Percentiles rank a stretch among this genome's conserved stretches.
Evolutionary conservation across 805 yeast species (phyloP).

Genomic region (Ogataea pini): DNA sequence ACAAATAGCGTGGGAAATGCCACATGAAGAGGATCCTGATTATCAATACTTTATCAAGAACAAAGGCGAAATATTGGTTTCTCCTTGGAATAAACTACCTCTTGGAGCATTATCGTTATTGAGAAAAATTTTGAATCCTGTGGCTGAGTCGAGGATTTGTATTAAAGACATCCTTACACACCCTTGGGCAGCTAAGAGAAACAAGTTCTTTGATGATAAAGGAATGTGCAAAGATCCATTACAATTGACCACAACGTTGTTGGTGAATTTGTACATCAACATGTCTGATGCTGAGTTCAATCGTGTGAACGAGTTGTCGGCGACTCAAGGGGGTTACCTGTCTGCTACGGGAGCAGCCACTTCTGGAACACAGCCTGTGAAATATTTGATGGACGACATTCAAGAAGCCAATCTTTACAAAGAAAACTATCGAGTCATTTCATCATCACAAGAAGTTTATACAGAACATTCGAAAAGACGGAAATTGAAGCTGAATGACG

Average conservation of each 20-base stretch:
- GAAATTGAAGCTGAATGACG: constrained; percentile 29
- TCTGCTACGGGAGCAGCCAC: constrained; percentile 20
- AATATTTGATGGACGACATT: constrained; percentile 42
- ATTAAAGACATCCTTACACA: constrained; percentile 46
- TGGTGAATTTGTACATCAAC: constrained; percentile 54
- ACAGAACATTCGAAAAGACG: constrained; percentile 40
- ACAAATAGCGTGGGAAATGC: constrained; percentile 73
- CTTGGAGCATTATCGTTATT: constrained; percentile 50
- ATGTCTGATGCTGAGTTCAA: constrained; percentile 49
- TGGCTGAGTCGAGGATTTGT: constrained; percentile 45
- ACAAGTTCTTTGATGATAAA: constrained; percentile 42
- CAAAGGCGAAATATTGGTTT: constrained; percentile 46
- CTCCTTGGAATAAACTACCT: constrained; percentile 59
- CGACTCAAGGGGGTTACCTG: constrained; percentile 19
- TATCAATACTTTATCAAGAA: constrained; percentile 34
- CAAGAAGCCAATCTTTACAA: constrained; percentile 27
- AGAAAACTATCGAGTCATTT: constrained; percentile 29
- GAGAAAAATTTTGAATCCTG: constrained; percentile 51
- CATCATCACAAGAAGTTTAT: constrained; percentile 45
- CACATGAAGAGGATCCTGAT: constrained; percentile 52
- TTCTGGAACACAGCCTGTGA: constrained; percentile 51
- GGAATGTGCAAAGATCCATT: constrained; percentile 58
- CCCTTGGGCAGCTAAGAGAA: constrained; percentile 54
- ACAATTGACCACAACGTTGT: constrained; percentile 49
- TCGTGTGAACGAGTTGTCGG: constrained; percentile 30